Conservation (phyloP, 495 filamentous ascomycete species). For the Peziza echinospora region DNA sequence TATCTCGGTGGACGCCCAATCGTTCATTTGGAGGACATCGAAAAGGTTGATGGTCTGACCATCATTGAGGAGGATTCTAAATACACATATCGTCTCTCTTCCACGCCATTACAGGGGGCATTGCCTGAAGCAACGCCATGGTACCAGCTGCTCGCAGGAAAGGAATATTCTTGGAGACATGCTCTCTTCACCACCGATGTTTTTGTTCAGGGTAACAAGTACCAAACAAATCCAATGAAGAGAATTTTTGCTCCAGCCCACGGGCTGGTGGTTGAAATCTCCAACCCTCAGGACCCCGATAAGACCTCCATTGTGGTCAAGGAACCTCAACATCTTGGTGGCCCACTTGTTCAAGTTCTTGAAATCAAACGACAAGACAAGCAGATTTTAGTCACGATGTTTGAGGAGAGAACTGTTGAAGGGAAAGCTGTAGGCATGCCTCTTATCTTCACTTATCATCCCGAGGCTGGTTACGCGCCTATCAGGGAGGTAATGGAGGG, state of each 20-base stretch:
- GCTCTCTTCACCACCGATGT: constrained; percentile 95
- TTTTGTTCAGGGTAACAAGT: constrained; percentile 84
- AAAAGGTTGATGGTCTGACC: constrained; percentile 53
- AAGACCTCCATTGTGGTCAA: constrained; percentile 65
- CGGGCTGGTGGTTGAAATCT: constrained; percentile 74
- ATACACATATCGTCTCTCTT: constrained; percentile 57
- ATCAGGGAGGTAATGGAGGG: constrained; percentile 87
- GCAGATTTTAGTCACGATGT: constrained; percentile 64
- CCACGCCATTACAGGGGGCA: constrained; percentile 37
- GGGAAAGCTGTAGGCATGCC: constrained; percentile 57
- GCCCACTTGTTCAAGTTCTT: constrained; percentile 59
- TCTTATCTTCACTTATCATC: constrained; percentile 74
- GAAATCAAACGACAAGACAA: constrained; percentile 55
- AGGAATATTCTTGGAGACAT: constrained; percentile 68
- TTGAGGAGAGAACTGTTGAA: constrained; percentile 71
- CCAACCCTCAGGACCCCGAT: constrained; percentile 50
- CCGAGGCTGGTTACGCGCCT: constrained; percentile 82
- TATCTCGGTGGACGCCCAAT: constrained; percentile 80
- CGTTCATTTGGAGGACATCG: constrained; percentile 37
- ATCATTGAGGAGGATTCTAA: constrained; percentile 52
- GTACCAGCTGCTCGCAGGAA: constrained; percentile 75
- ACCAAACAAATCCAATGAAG: constrained; percentile 88
- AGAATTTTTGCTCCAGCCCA: constrained; percentile 66
- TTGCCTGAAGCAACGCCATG: constrained; percentile 64
- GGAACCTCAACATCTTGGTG: constrained; percentile 39